Evolutionary conservation across 768 basidiomycete species (phyloP), one percentile per base, ranked within the genome.

Genomic region (Pholiota microspora): DNA sequence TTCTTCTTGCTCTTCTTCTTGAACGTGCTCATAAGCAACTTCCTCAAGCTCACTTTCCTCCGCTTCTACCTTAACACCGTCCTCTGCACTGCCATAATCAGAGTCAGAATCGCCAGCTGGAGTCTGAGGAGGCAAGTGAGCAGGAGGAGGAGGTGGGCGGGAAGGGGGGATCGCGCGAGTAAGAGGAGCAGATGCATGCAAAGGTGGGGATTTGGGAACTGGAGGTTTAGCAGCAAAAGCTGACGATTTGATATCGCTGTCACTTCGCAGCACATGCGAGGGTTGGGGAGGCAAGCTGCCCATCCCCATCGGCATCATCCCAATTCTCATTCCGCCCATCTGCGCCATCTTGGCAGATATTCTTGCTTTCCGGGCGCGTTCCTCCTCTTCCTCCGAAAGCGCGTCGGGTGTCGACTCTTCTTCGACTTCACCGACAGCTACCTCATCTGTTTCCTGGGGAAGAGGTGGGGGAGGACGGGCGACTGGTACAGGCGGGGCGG

Each of bases 21-120:
- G 69, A 23, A 73, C 78, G 57, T 86, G 84, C 31, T 83, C 81
- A 55, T 84, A 75, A 7, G 69, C 73, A 7, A 86, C 80, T 59
- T 89, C 86, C 59, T 89, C 88, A 12, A 83, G 72, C 63, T 89
- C 86, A 57, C 85, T 88, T 61, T 89, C 87, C 62, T 88, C 86
- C 5, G 78, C 81, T 54, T 89, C 88, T 23, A 84, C 81, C 32
- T 77, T 76, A 21, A 84, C 84, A 8, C 80, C 80, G 42, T 89
- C 86, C 16, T 85, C 83, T 25, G 67, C 58, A 62, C 78, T 75
- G 57, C 74, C 78, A 8, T 73, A 66, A 36, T 82, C 81, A n/a
- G 71, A 74, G 47, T 83, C 80, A 7, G 60, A 66, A 9, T 62
- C 64, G 42, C 60, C 62, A 23, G 62, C 60, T 4, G 66, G 64